These are phyloP conservation scores for Phytophthora palmivora DNA, from an alignment of 352 stramenopile genomes.

Conservation along the genomic window DNA sequence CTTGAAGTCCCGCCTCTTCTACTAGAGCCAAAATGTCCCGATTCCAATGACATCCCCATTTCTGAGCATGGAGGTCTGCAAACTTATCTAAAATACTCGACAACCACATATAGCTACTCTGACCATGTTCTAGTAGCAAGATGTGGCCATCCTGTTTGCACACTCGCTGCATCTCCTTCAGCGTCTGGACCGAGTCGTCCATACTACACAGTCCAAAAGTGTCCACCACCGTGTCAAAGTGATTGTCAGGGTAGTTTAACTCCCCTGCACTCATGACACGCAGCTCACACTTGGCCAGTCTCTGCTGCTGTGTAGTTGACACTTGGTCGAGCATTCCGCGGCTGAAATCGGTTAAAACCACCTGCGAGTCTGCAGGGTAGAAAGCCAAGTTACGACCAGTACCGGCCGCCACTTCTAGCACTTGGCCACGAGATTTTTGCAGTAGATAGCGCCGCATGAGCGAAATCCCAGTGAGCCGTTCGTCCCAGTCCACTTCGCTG, in stretches of 20 bases:
- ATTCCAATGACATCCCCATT: constrained; percentile 98
- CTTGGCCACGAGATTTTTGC: constrained; percentile 61
- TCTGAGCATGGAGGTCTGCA: constrained; percentile 90
- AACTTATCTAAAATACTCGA: constrained; percentile 94
- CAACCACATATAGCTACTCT: constrained; percentile 90
- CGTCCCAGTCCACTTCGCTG: constrained; percentile 79
- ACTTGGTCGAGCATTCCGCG: constrained; percentile 78
- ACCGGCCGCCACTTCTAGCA: constrained; percentile 95
- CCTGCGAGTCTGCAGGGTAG: constrained; percentile 64
- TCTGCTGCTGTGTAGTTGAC: constrained; percentile 24
- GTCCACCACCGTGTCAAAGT: constrained; percentile 96
- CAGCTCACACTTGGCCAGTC: constrained; percentile 41
- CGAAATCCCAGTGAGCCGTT: constrained; percentile 80
- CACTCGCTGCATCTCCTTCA: constrained; percentile 95
- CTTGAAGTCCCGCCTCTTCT: constrained; percentile 77
- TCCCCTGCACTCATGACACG: constrained; percentile 66
- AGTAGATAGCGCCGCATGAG: constrained; percentile 88
- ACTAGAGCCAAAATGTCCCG: constrained; percentile 93
- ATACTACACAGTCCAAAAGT: constrained; percentile 97
- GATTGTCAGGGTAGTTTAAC: constrained; percentile 70
- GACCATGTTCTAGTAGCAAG: constrained; percentile 95
- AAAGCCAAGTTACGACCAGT: constrained; percentile 94
- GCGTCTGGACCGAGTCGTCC: constrained; percentile 91
- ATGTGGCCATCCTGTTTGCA: constrained; percentile 89
- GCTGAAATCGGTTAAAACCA: constrained; percentile 83